Base-by-base conservation (phyloP, 176 grass and related monocot species). In the Hordeum marinum region DNA sequence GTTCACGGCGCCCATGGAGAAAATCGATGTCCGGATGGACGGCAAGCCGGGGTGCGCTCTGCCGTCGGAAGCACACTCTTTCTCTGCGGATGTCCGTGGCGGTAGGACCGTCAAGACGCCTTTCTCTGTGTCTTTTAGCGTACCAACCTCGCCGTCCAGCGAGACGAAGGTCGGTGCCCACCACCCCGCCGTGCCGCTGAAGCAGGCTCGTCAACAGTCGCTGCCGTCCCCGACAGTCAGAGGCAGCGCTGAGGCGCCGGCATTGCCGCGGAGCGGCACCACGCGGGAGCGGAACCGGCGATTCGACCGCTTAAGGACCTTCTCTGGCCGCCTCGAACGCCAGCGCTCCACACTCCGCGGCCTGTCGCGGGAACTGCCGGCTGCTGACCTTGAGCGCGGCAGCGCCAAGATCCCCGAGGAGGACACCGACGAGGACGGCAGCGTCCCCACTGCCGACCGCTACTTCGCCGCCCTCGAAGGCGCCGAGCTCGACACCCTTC, bases 231-330 rank as follows among this genome's bases (percentile, higher is more conserved):
- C 18, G 52, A 0, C 18, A 3, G 52, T 55, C 17, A 55, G 52
- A 55, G 52, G 52, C 7, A 1, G 18, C 0, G 18, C 6, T 17
- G 52, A 55, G 6, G 7, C 1, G 18, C 15, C 52, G 36, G 37
- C 57, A 27, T 21, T 89, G 13, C 59, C 45, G 7, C 71, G 80
- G 45, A 84, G 79, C 61, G 36, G 68, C 36, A 91, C 81, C 39
- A 26, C 39, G 72, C 79, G 90, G 4, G 85, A 94, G 66, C 82
- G 90, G 3, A 85, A 94, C 77, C 76, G 43, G 7, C 83, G 90
- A 7, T 97, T 94, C 63, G 94, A 97, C 84, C 70, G 85, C 3
- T 92, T 92, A 26, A 97, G 94, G 81, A 97, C 94, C 10, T 97
- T 91, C 88, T 92, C 90, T 2, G 94, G 94, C 17, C 89, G 79